A percentile compares a stretch with the other conserved stretches of the same genome.
Conservation (phyloP, 2,329 filamentous ascomycete genomes). For the Ceratocystis diversiconidia region DNA sequence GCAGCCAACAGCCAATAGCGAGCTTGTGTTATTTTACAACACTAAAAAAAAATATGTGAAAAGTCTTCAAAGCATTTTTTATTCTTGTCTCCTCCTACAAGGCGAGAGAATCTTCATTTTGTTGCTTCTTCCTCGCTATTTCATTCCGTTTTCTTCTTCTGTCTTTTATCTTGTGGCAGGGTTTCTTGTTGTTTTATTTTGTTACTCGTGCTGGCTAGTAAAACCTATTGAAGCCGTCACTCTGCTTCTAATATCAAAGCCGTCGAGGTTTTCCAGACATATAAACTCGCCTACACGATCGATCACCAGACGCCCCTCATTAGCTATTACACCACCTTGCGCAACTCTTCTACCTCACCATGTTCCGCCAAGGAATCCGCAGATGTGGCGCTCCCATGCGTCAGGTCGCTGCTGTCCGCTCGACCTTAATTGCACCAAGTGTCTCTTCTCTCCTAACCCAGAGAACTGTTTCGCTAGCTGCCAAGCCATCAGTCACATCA, state of each 20-base stretch:
- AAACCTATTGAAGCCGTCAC: too few species aligned
- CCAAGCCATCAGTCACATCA: slow-evolving; percentile 12
- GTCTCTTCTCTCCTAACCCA: slow-evolving; percentile 14
- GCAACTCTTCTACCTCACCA: slow-evolving; percentile 1
- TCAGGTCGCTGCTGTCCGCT: slow-evolving; percentile 14
- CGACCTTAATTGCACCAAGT: neutral
- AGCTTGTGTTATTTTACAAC: neutral
- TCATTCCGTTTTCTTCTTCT: neutral
- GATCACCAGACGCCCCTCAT: too few species aligned
- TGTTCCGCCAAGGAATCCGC: slow-evolving; percentile 19
- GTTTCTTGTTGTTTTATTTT: neutral
- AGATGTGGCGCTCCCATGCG: slow-evolving; percentile 17
- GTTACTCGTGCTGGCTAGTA: too few species aligned
- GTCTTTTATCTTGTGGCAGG: neutral
- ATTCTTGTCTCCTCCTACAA: neutral
- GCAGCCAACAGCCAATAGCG: slow-evolving; percentile 2
- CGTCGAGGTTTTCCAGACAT: neutral
- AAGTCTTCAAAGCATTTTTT: slow-evolving; percentile 4
- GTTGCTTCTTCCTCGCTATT: neutral
- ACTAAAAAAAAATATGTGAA: slow-evolving; percentile 4
- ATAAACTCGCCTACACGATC: neutral
- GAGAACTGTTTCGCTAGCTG: slow-evolving; percentile 5
- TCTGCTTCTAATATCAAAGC: slow-evolving; percentile 1
- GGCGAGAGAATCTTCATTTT: neutral
- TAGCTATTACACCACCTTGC: too few species aligned